A percentile compares a stretch with the other conserved stretches of the same genome.
Evolutionary conservation across 2,329 filamentous ascomycete species (phyloP).

Genomic region (Trichoderma endophyticum): DNA sequence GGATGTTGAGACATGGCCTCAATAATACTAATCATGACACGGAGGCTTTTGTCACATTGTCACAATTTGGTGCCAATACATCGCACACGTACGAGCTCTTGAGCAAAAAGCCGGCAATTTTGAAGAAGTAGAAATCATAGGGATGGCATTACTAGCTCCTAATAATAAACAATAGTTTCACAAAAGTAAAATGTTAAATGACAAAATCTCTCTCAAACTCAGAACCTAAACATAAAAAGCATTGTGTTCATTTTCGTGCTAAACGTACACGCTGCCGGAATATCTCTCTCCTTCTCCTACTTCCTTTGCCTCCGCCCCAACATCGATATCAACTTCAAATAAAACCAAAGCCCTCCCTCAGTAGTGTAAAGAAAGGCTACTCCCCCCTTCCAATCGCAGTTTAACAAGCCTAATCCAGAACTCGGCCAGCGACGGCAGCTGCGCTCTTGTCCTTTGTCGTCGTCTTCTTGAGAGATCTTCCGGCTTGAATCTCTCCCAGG

Average conservation of each 20-base stretch:
- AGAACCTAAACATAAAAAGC: not conserved
- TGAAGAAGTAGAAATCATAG: not conserved
- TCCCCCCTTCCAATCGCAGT: not conserved
- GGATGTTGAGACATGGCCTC: not conserved
- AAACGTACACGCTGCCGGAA: not conserved
- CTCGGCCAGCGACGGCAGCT: constrained; percentile 71
- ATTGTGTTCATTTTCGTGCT: not conserved
- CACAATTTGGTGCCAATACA: not conserved
- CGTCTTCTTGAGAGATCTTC: constrained; percentile 79
- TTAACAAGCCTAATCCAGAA: constrained; percentile 49
- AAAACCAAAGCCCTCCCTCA: not conserved
- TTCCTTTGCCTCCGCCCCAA: not conserved
- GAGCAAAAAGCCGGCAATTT: not conserved
- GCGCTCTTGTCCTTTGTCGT: constrained; percentile 82
- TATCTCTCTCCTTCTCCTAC: not conserved
- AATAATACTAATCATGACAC: not conserved
- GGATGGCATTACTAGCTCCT: not conserved
- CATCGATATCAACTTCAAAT: not conserved
- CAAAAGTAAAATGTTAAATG: not conserved
- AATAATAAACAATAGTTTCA: not conserved
- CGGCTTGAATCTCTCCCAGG: constrained; percentile 78
- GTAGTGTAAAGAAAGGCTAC: not conserved
- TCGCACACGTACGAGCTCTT: no score
- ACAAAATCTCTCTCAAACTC: not conserved
- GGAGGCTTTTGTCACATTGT: not conserved